phyloP scores from a whole-genome alignment of 495 filamentous ascomycete species.

The Trichodelitschia bisporula region DNA sequence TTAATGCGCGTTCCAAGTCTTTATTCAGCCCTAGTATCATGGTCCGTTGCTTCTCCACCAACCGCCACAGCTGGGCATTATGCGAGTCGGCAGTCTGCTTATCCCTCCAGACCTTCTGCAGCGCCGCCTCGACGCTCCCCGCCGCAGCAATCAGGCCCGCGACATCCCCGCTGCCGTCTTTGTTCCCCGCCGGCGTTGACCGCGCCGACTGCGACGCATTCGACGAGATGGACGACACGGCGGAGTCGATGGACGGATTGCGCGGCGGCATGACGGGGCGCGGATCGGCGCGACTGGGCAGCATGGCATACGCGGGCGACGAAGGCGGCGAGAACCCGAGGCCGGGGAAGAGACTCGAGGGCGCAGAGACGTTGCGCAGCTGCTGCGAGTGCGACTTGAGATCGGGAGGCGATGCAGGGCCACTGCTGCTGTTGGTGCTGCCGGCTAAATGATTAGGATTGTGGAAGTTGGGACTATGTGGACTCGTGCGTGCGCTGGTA shows the following conservation, averaged over 20 bases:
- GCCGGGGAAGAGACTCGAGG: slow-evolving; percentile 9
- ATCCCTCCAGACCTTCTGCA: slow-evolving; percentile 71
- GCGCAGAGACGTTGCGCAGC: slow-evolving; percentile 14
- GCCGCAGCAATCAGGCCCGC: slow-evolving; percentile 31
- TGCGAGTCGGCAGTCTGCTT: slow-evolving; percentile 72
- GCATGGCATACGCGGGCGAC: slow-evolving; percentile 10
- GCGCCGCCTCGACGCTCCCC: slow-evolving; percentile 72
- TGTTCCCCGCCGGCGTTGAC: slow-evolving; percentile 17
- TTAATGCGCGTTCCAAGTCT: slow-evolving; percentile 72
- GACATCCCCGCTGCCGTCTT: slow-evolving; percentile 12
- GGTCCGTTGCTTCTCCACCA: slow-evolving; percentile 87
- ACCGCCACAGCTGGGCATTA: slow-evolving; percentile 78
- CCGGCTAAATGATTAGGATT: neutral
- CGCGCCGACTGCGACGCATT: slow-evolving; percentile 33
- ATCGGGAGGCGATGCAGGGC: neutral
- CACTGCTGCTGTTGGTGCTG: neutral
- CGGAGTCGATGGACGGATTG: slow-evolving; percentile 87
- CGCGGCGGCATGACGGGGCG: slow-evolving; percentile 33
- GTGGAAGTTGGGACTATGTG: neutral
- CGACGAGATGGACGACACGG: slow-evolving; percentile 68
- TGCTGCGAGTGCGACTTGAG: neutral
- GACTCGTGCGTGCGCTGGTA: neutral
- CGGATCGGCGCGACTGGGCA: slow-evolving; percentile 9
- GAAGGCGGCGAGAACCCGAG: slow-evolving; percentile 9
- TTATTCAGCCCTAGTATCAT: slow-evolving; percentile 89